These are phyloP conservation scores for Trifolium dubium DNA, from an alignment of 306 rosid genomes.

Conservation along the genomic window DNA sequence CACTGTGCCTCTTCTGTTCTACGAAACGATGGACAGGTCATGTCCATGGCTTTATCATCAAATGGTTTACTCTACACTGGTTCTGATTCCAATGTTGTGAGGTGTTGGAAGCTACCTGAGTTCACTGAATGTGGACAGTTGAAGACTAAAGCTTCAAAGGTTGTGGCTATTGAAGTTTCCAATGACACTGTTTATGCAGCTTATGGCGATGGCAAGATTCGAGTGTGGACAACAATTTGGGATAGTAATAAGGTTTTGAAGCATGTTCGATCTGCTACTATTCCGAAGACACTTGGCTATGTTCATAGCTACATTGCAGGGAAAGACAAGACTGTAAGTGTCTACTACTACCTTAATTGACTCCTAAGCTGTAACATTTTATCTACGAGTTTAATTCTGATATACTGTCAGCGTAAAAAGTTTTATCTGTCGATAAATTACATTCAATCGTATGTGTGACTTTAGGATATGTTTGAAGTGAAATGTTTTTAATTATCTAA, in stretches of 20 bases:
- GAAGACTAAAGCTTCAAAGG: constrained; percentile 72
- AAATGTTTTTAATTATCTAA: background rate
- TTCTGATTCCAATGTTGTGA: constrained; percentile 61
- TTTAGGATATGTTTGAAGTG: too few species aligned
- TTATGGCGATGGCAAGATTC: constrained; percentile 79
- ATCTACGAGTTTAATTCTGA: background rate
- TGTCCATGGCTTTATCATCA: constrained; percentile 65
- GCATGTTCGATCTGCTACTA: constrained; percentile 72
- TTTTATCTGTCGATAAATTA: background rate
- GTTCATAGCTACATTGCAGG: constrained; percentile 79
- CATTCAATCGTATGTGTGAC: background rate
- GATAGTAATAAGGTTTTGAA: constrained; percentile 59
- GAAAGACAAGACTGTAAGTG: constrained; percentile 75
- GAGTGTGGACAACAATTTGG: constrained; percentile 78
- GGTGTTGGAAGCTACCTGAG: constrained; percentile 92
- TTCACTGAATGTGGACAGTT: constrained; percentile 84
- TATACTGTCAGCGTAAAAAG: background rate
- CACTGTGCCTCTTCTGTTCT: constrained; percentile 89
- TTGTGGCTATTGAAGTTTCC: constrained; percentile 70
- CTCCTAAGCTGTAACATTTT: background rate
- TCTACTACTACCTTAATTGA: background rate
- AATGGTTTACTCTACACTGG: constrained; percentile 82
- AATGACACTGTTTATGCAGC: constrained; percentile 89
- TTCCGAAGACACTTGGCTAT: constrained; percentile 70
- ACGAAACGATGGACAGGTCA: constrained; percentile 83